Conservation (phyloP, 2,329 filamentous ascomycete species). For the Fonsecaea pedrosoi region DNA sequence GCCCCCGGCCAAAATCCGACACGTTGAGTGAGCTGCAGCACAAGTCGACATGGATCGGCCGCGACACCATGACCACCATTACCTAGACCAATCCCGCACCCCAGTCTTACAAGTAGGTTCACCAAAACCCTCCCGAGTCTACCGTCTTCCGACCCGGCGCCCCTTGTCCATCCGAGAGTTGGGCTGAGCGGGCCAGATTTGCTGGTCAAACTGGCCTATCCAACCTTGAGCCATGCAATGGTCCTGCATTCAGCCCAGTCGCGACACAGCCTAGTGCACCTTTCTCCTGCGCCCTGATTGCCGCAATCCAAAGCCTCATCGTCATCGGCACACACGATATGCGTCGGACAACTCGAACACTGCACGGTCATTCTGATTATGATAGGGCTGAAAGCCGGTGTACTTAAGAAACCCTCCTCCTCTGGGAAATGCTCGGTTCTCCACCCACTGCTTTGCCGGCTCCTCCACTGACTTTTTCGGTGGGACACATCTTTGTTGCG, state of each 20-base stretch:
- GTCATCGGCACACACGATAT: constrained; percentile 19
- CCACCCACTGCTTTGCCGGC: constrained; percentile 7
- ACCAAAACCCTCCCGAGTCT: constrained; percentile 15
- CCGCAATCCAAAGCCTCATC: constrained; percentile 10
- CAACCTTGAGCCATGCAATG: constrained; percentile 16
- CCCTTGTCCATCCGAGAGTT: constrained; percentile 3
- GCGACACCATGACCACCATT: constrained; percentile 11
- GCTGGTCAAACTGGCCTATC: constrained; percentile 30
- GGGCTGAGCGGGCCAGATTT: constrained; percentile 23
- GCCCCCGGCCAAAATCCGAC: constrained; percentile 8
- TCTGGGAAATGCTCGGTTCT: constrained; percentile 10
- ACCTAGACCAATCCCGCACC: constrained; percentile 16
- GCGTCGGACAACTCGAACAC: constrained; percentile 4
- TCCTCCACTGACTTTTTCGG: constrained; percentile 6
- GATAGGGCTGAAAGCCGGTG: constrained; percentile 16
- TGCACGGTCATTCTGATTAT: constrained; percentile 12
- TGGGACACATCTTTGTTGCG: constrained; percentile 1
- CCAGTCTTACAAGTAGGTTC: constrained; percentile 13
- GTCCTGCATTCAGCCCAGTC: constrained; percentile 22
- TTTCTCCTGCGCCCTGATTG: constrained; percentile 19
- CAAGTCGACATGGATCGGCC: constrained; percentile 16
- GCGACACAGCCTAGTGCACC: constrained; percentile 17
- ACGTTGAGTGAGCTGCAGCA: not conserved
- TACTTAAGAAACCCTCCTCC: constrained; percentile 18
- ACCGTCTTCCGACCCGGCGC: constrained; percentile 7